Conservation (phyloP, 2,329 filamentous ascomycete species). For the Hypoxylon sp. region DNA sequence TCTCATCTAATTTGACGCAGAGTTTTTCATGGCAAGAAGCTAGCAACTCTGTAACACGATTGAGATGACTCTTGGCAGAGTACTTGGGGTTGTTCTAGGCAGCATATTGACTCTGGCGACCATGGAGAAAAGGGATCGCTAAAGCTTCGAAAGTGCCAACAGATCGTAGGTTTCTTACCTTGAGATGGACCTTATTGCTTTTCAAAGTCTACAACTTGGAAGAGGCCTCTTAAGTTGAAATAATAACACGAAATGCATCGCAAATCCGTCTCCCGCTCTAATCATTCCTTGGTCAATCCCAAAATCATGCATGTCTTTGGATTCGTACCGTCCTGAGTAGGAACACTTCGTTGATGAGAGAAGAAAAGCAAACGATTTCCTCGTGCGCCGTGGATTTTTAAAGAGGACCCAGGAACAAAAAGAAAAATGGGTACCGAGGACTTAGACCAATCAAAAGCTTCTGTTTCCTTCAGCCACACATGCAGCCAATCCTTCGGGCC, state of each 20-base stretch:
- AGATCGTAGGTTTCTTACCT: slow-evolving; percentile 24
- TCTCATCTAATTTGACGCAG: slow-evolving; percentile 91
- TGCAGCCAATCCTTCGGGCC: neutral
- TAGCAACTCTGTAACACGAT: slow-evolving; percentile 91
- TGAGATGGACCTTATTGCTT: slow-evolving; percentile 1
- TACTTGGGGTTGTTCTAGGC: slow-evolving; percentile 83
- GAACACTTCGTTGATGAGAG: neutral
- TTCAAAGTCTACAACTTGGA: slow-evolving; percentile 3
- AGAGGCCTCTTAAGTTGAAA: neutral
- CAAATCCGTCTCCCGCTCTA: neutral
- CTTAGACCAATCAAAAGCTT: neutral
- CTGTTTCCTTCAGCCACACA: neutral
- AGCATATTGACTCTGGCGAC: slow-evolving; percentile 88
- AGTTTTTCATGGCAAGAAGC: slow-evolving; percentile 78
- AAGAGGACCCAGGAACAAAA: neutral
- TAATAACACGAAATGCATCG: neutral
- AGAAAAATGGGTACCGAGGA: neutral
- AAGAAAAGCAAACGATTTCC: neutral
- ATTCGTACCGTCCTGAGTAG: neutral
- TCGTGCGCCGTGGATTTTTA: neutral
- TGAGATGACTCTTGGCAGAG: slow-evolving; percentile 91
- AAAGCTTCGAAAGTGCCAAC: slow-evolving; percentile 94
- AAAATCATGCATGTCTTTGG: neutral
- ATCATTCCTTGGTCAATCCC: neutral
- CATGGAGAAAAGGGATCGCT: slow-evolving; percentile 73